phyloP scores from a whole-genome alignment of 768 basidiomycete species.

The Lentinula sp. region DNA sequence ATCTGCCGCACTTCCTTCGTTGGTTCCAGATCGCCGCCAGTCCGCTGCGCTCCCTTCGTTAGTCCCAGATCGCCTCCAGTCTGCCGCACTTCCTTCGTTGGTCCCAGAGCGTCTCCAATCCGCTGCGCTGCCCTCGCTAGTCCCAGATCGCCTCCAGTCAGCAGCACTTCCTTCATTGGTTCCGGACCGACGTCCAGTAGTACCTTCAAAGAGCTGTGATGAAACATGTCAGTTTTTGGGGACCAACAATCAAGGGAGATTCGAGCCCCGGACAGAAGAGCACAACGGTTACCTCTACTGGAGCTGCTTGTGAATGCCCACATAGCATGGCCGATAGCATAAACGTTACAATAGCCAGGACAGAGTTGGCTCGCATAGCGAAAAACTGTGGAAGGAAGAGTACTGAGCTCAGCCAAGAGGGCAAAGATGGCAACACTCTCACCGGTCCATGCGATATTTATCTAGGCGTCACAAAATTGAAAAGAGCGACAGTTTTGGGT shows the following conservation, averaged over 20 bases:
- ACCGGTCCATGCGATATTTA: not conserved
- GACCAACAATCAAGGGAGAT: not conserved
- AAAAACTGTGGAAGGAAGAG: not conserved
- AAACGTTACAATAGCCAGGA: not conserved
- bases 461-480: not conserved
- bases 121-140: not conserved
- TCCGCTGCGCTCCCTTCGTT: not conserved
- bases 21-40: not conserved
- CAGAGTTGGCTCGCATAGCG: not conserved
- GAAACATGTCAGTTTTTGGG: not conserved
- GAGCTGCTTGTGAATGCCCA: not conserved
- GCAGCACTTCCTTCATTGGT: not conserved
- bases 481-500: too few species aligned
- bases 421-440: not conserved
- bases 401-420: not conserved
- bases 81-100: not conserved
- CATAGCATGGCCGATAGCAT: not conserved
- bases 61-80: not conserved
- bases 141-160: not conserved
- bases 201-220: not conserved
- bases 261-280: too few species aligned
- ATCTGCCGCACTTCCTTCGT: not conserved
- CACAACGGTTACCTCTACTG: not conserved
- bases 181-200: not conserved
- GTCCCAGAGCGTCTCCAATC: not conserved